phyloP scores from a whole-genome alignment of 164 flowering plant species.

The Vitis cinerea region DNA sequence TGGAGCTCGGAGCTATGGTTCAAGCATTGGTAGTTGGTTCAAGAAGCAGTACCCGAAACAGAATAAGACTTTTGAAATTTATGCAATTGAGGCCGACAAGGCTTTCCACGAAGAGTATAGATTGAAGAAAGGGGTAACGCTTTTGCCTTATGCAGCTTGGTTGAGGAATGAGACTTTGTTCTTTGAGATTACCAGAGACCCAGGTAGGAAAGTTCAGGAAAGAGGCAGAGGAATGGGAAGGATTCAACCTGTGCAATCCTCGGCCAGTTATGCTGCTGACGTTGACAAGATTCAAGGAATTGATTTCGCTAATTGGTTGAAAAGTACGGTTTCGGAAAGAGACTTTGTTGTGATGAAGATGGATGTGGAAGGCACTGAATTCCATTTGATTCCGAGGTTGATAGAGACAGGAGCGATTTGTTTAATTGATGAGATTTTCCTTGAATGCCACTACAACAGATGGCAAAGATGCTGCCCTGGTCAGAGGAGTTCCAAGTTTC shows the following conservation, averaged over 20 bases:
- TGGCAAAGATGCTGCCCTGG: conserved; percentile 98
- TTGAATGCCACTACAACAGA: conserved; percentile 95
- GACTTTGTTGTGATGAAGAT: conserved; percentile 98
- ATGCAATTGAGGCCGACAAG: conserved; percentile 92
- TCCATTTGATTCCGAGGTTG: conserved; percentile 85
- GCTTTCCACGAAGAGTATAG: conserved; percentile 66
- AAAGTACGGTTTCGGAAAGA: conserved; percentile 64
- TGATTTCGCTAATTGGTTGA: conserved; percentile 95
- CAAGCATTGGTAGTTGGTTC: conserved; percentile 97
- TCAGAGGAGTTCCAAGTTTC: conserved; percentile 71
- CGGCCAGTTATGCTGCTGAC: conserved; percentile 26
- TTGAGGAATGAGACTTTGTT: conserved; percentile 74
- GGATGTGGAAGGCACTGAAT: conserved; percentile 99
- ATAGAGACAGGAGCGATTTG: conserved; percentile 91
- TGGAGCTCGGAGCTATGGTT: conserved; percentile 90
- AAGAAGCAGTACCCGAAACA: conserved; percentile 94
- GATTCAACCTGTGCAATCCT: conserved; percentile 53
- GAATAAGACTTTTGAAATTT: conserved; percentile 79
- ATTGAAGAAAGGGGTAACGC: conserved; percentile 56
- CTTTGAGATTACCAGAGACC: conserved; percentile 77
- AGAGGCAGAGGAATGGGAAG: conserved; percentile 89
- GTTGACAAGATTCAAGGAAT: conserved; percentile 78
- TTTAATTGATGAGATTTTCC: conserved; percentile 90
- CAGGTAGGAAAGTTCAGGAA: conserved; percentile 42
- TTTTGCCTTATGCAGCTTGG: conserved; percentile 97